Evolutionary conservation across 1,284 basidiomycete species (phyloP).

Genomic region (Ceratobasidium sp.): DNA sequence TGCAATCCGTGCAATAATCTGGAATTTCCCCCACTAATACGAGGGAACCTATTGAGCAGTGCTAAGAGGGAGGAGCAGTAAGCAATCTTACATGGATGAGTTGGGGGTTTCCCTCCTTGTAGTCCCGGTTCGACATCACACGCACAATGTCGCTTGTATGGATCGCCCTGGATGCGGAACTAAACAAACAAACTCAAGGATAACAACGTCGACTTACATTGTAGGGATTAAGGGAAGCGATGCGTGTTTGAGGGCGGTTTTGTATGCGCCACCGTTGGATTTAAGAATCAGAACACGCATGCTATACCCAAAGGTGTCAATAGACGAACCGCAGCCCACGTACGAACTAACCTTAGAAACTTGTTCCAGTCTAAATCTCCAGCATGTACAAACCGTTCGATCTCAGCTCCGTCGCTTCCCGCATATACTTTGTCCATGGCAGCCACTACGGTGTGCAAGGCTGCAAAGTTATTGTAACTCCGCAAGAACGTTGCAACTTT

Average conservation of each 20-base stretch:
- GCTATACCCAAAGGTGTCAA: conserved; percentile 49
- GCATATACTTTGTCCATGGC: conserved; percentile 80
- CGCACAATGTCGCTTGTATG: conserved; percentile 80
- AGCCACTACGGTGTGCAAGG: conserved; percentile 79
- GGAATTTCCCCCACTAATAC: conserved; percentile 76
- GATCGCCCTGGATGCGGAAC: conserved; percentile 66
- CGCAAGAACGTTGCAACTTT: conserved; percentile 74
- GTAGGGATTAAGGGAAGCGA: conserved; percentile 82
- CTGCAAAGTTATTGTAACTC: conserved; percentile 74
- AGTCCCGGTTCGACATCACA: conserved; percentile 76
- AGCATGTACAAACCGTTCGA: conserved; percentile 69
- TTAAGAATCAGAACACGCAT: conserved; percentile 75
- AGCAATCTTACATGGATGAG: conserved; percentile 62
- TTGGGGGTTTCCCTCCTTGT: conserved; percentile 62
- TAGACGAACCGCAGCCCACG: not conserved
- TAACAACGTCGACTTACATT: conserved; percentile 60
- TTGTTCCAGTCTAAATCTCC: conserved; percentile 71
- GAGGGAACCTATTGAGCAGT: not conserved
- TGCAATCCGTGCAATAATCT: conserved; percentile 78
- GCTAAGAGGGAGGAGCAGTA: not conserved
- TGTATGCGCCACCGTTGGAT: conserved; percentile 76
- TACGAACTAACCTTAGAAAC: conserved; percentile 56
- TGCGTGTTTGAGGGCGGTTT: conserved; percentile 76
- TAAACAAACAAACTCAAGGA: conserved; percentile 6
- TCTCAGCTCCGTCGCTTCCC: conserved; percentile 63